A percentile compares a stretch with the other conserved stretches of the same genome.
These are phyloP conservation scores for Akanthomyces dipterigenus DNA, from an alignment of 2,329 filamentous ascomycete species.

Conservation along the genomic window DNA sequence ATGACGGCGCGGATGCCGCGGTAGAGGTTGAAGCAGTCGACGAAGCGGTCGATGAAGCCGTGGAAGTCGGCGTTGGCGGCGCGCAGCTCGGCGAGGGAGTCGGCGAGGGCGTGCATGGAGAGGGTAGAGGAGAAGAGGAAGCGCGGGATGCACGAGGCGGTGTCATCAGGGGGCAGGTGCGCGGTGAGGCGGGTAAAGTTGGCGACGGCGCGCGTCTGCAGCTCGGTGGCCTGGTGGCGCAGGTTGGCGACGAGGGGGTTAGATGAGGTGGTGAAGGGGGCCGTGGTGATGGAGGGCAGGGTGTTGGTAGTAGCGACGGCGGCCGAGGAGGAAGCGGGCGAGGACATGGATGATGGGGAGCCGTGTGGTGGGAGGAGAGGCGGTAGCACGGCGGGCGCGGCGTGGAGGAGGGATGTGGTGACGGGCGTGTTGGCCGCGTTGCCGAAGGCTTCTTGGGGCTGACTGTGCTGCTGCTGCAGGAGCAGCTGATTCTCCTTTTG, in stretches of 20 bases:
- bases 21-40: conserved; percentile 13
- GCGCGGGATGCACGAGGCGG: conserved; percentile 28
- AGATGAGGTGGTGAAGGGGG: conserved; percentile 5
- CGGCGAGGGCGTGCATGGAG: conserved; percentile 42
- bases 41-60: conserved; percentile 13
- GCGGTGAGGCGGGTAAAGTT: conserved; percentile 28
- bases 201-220: conserved; percentile 37
- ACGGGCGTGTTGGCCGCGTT: conserved; percentile 13
- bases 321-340: conserved; percentile 10
- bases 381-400: conserved; percentile 1
- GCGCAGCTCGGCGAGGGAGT: conserved; percentile 32
- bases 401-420: conserved; percentile 10
- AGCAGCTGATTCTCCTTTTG: conserved; percentile 19
- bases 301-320: no score
- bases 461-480: neutral
- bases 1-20: conserved; percentile 13
- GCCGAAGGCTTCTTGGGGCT: neutral
- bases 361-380: conserved; percentile 4
- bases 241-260: conserved; percentile 17
- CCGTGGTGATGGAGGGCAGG: neutral
- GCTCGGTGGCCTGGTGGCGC: conserved; percentile 33
- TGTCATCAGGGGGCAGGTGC: conserved; percentile 19
- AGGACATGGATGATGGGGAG: conserved; percentile 15
- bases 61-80: conserved; percentile 25
- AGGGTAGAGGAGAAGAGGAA: conserved; percentile 39